Conservation (phyloP, 1,139 yeast species). For the Magnusiomyces tetraspermus region DNA sequence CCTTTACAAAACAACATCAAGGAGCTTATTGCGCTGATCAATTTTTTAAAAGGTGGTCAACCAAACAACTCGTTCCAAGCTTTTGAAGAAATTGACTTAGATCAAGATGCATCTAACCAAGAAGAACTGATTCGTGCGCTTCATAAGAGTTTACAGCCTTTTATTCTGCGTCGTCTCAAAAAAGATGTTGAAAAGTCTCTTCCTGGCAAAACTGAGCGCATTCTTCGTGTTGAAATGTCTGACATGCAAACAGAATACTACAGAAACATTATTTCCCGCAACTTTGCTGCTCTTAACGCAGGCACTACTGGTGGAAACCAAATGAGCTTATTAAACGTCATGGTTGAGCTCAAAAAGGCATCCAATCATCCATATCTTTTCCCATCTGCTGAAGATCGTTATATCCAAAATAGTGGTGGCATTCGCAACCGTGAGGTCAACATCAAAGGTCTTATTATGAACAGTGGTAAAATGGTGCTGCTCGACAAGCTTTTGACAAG, state of each 20-base stretch:
- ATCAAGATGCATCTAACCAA: constrained; percentile 84
- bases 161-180: constrained; percentile 81
- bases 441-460: constrained; percentile 88
- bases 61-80: constrained; percentile 30
- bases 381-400: constrained; percentile 86
- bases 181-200: constrained; percentile 95
- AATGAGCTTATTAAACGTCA: constrained; percentile 75
- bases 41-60: constrained; percentile 93
- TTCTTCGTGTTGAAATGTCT: constrained; percentile 86
- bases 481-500: constrained; percentile 80
- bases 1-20: constrained; percentile 93
- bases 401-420: constrained; percentile 47
- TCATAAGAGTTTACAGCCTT: constrained; percentile 80
- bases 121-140: constrained; percentile 80
- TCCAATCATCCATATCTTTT: constrained; percentile 94
- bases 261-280: constrained; percentile 82
- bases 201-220: constrained; percentile 92
- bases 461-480: constrained; percentile 95
- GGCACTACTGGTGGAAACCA: constrained; percentile 71
- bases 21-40: constrained; percentile 89
- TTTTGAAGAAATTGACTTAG: constrained; percentile 61
- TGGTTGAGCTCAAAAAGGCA: constrained; percentile 94
- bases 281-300: constrained; percentile 82
- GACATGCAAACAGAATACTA: constrained; percentile 94
- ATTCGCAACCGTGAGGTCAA: constrained; percentile 62